Evolutionary conservation across 495 filamentous ascomycete species (phyloP).

Genomic region (Tuber calosporum): DNA sequence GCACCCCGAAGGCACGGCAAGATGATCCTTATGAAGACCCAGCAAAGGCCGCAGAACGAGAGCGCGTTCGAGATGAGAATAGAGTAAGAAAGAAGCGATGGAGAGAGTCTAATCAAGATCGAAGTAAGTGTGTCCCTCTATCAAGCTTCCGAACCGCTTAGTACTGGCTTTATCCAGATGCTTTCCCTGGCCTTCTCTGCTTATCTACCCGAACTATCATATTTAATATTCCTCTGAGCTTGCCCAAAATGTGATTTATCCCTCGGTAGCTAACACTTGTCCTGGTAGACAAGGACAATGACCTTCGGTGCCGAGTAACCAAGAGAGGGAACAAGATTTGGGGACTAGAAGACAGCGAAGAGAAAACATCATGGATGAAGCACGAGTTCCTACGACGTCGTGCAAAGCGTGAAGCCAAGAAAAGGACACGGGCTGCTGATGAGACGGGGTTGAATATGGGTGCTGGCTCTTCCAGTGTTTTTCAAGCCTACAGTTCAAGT

Average conservation of each 20-base stretch:
- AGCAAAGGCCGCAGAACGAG: constrained; percentile 40
- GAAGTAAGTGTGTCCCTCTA: constrained; percentile 34
- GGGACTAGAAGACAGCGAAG: constrained; percentile 23
- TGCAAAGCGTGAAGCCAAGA: constrained; percentile 36
- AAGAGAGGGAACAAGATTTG: constrained; percentile 42
- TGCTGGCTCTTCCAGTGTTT: constrained; percentile 30
- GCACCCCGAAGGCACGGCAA: not conserved
- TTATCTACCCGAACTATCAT: not conserved
- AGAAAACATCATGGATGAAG: constrained; percentile 42
- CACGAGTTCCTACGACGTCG: constrained; percentile 42
- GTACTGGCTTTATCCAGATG: not conserved
- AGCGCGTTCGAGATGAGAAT: constrained; percentile 42
- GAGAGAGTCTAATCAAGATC: constrained; percentile 43
- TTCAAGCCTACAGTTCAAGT: constrained; percentile 27
- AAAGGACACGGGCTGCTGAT: constrained; percentile 26
- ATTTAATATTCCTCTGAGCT: not conserved
- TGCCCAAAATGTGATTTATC: not conserved
- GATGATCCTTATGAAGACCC: constrained; percentile 30
- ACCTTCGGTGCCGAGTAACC: constrained; percentile 44
- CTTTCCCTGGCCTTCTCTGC: not conserved
- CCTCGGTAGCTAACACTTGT: constrained; percentile 8
- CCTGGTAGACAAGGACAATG: constrained; percentile 42
- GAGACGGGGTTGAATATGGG: constrained; percentile 14
- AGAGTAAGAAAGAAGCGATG: constrained; percentile 44
- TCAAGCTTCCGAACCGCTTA: too few relatives aligned